phyloP scores from a whole-genome alignment of 192 early-diverging fungal species.

The Mortierella claussenii region DNA sequence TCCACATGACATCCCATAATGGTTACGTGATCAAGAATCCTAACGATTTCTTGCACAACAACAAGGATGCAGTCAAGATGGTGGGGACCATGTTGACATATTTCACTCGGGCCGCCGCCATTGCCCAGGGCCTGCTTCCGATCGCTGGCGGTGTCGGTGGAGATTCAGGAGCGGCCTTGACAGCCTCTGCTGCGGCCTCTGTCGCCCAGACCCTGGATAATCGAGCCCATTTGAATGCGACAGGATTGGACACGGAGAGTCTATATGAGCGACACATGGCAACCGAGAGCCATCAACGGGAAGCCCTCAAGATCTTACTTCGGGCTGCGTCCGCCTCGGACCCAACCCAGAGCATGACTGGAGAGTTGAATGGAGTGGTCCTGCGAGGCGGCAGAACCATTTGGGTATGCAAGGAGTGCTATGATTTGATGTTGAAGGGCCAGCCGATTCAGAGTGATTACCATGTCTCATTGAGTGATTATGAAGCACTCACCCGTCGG shows the following conservation, averaged over 20 bases:
- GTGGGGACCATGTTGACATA: neutral
- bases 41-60: slow-evolving; percentile 14
- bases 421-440: slow-evolving; percentile 12
- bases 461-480: slow-evolving; percentile 13
- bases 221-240: neutral
- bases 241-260: slow-evolving; percentile 10
- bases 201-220: neutral
- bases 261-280: slow-evolving; percentile 4
- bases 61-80: slow-evolving; percentile 12
- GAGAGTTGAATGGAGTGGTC: slow-evolving; percentile 13
- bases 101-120: neutral
- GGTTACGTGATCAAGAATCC: slow-evolving; percentile 17
- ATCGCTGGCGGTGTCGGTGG: neutral
- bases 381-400: slow-evolving; percentile 7
- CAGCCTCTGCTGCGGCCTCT: neutral
- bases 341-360: slow-evolving; percentile 14
- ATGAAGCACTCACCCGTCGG: neutral
- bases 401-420: slow-evolving; percentile 19
- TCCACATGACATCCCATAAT: slow-evolving; percentile 15
- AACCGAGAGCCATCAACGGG: slow-evolving; percentile 12
- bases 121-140: neutral
- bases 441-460: neutral
- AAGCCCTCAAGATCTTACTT: slow-evolving; percentile 8
- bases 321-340: slow-evolving; percentile 5
- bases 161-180: neutral